These are phyloP conservation scores for Coemansia sp. DNA, from an alignment of 192 early-diverging fungal species.

Conservation along the genomic window DNA sequence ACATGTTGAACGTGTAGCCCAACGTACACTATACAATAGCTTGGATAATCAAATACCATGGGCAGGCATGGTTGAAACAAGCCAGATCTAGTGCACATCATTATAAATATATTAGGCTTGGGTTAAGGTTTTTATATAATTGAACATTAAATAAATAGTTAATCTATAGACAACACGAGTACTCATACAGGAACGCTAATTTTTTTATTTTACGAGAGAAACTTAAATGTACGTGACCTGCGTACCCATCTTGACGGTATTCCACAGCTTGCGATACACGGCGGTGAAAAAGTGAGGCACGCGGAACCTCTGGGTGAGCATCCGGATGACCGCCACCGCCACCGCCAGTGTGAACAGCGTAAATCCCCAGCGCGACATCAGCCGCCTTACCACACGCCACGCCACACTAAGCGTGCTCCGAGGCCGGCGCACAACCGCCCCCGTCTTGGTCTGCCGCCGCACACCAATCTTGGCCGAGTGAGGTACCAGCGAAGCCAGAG, in stretches of 20 bases:
- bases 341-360: constrained; percentile 48
- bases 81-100: no score
- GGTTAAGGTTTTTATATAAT: no score
- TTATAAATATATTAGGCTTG: no score
- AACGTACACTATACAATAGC: no score
- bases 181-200: no score
- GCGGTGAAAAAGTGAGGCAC: constrained; percentile 31
- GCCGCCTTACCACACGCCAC: constrained; percentile 40
- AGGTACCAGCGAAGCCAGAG: background rate
- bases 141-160: no score
- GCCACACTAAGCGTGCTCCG: constrained; percentile 25
- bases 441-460: constrained; percentile 9
- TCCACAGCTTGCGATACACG: constrained; percentile 39
- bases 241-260: constrained; percentile 48
- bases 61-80: no score
- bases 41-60: no score
- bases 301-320: constrained; percentile 37
- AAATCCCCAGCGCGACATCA: constrained; percentile 51
- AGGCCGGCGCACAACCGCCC: constrained; percentile 22
- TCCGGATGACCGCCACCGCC: constrained; percentile 34
- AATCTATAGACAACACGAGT: no score
- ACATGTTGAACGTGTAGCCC: no score
- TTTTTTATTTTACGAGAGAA: background rate
- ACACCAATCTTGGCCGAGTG: background rate
- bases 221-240: constrained; percentile 45